These are phyloP conservation scores for Blastomyces silverae DNA, from an alignment of 2,329 filamentous ascomycete genomes.

Conservation along the genomic window DNA sequence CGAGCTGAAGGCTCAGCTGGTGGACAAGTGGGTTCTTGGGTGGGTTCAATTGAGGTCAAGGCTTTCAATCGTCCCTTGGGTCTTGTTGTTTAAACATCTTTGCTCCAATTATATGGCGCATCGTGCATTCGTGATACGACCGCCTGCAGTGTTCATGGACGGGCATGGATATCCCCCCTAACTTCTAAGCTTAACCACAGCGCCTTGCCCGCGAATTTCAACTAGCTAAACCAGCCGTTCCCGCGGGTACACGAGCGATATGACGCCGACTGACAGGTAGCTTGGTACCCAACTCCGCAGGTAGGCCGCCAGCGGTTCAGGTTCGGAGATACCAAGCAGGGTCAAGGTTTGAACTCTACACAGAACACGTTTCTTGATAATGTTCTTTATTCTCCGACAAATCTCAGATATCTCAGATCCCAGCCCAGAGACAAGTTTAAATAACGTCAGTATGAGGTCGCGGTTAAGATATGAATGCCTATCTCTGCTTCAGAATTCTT, in stretches of 20 bases:
- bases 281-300: neutral
- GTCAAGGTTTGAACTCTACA: too few relatives aligned
- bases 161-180: neutral
- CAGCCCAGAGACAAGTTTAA: too few relatives aligned
- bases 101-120: conserved; percentile 3
- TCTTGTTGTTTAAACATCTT: neutral
- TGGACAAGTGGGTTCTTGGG: neutral
- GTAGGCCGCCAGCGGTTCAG: too few relatives aligned
- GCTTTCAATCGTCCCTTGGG: neutral
- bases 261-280: neutral
- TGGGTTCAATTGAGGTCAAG: neutral
- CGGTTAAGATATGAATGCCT: too few relatives aligned
- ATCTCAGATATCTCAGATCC: too few relatives aligned
- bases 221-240: neutral
- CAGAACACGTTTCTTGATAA: too few relatives aligned
- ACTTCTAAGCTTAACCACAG: neutral
- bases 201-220: neutral
- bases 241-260: neutral
- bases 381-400: too few relatives aligned
- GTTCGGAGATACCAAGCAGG: too few relatives aligned
- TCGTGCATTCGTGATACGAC: neutral
- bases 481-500: too few relatives aligned
- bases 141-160: neutral
- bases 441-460: too few relatives aligned
- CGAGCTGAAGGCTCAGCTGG: neutral